Base-by-base conservation (phyloP, 176 grass and related monocot species). In the Raddia distichophylla region DNA sequence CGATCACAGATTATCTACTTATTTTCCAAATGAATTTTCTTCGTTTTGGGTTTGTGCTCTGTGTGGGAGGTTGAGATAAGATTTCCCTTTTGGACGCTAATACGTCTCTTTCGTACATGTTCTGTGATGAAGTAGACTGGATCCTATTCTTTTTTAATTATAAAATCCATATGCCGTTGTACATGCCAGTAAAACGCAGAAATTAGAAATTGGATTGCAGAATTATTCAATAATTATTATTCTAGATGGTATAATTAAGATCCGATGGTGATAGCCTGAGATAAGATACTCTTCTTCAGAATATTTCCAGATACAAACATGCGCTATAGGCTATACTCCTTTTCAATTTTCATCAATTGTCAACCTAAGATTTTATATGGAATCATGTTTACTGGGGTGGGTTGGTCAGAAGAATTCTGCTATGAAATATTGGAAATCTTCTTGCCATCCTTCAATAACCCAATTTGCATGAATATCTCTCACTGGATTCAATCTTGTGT, bases 401-500 rank as follows among this genome's bases (percentile, higher is more conserved):
- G 55, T 55, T 7, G 11, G 34, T 46, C 4, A 7, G 14, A 83
- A 66, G n/a, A 56, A 44, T 75, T 84, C 8, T 83, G 43, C 16
- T 76, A 48, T 57, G 62, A 75, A n/a, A n/a, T n/a, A n/a, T n/a
- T n/a, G n/a, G n/a, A 76, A 59, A 68, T 68, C 18, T 16, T 76
- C 55, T 52, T 60, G 54, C 66, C 8, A 40, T 61, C 77, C 10
- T 45, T 68, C 40, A 37, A 48, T 67, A 18, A 2, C 61, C 44
- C 75, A 64, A 17, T 40, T 65, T 66, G 14, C 50, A 66, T 51
- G 9, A 6, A 37, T 9, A 16, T 37, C 15, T 64, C 0, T 4
- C 71, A 40, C 18, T 43, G 32, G 59, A 53, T 44, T 88, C 13
- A 32, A 17, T 37, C 42, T 60, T 58, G 37, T 80, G 16, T 71